These are phyloP conservation scores for Solioccasus polychromus DNA, from an alignment of 768 basidiomycete species.

Conservation along the genomic window DNA sequence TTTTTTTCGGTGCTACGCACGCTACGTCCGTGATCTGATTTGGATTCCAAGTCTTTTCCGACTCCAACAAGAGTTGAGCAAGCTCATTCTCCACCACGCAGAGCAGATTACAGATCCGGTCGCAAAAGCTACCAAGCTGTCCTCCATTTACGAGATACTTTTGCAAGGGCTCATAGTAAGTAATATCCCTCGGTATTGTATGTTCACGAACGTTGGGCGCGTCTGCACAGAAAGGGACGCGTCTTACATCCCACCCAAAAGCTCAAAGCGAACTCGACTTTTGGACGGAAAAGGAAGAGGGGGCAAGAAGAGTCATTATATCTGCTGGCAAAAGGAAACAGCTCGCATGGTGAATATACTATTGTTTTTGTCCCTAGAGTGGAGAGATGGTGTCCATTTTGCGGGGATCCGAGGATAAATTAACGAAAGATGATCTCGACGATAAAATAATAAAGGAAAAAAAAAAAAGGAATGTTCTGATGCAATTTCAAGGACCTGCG, in stretches of 20 bases:
- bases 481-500: slow-evolving; percentile 15
- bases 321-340: slow-evolving; percentile 34
- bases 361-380: slow-evolving; percentile 8
- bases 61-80: slow-evolving; percentile 79
- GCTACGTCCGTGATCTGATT: neutral
- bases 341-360: slow-evolving; percentile 17
- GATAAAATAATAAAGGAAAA: slow-evolving; percentile 12
- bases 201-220: neutral
- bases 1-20: neutral
- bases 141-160: slow-evolving; percentile 70
- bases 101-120: slow-evolving; percentile 59
- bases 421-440: slow-evolving; percentile 13
- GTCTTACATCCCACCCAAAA: slow-evolving; percentile 75
- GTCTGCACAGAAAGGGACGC: slow-evolving; percentile 54
- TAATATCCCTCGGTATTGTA: slow-evolving; percentile 9
- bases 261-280: slow-evolving; percentile 82
- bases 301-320: slow-evolving; percentile 60
- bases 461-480: slow-evolving; percentile 6
- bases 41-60: slow-evolving; percentile 63
- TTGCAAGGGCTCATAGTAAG: slow-evolving; percentile 76
- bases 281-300: slow-evolving; percentile 86
- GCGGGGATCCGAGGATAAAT: slow-evolving; percentile 20
- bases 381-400: slow-evolving; percentile 16
- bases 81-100: slow-evolving; percentile 72
- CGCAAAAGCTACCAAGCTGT: slow-evolving; percentile 64